A percentile compares a stretch with the other conserved stretches of the same genome.
phyloP scores from a whole-genome alignment of 331 rosid genomes.

The Quercus tomentella region DNA sequence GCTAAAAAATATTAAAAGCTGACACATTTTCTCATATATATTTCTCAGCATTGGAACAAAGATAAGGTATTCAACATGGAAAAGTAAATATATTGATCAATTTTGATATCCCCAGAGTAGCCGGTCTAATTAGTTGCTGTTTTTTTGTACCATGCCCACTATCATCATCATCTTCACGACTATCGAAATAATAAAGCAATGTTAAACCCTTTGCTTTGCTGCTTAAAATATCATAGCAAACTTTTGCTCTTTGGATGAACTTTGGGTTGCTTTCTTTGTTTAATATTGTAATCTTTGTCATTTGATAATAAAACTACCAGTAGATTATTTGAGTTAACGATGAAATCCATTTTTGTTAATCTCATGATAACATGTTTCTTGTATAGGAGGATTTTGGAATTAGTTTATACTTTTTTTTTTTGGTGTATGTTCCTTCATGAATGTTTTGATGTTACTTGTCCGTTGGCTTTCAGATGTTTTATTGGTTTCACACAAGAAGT shows the following conservation, averaged over 20 bases:
- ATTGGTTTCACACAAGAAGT: conserved; percentile 52
- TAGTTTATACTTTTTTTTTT: background rate
- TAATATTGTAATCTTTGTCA: background rate
- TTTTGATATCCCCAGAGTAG: background rate
- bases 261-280: background rate
- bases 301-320: background rate
- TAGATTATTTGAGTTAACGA: background rate
- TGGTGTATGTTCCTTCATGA: background rate
- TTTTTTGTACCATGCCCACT: background rate
- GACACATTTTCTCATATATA: background rate
- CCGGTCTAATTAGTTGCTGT: background rate
- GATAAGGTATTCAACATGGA: background rate
- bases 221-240: background rate
- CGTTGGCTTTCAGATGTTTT: conserved; percentile 48
- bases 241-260: background rate
- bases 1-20: too few species aligned
- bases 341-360: background rate
- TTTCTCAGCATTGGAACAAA: background rate
- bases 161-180: background rate
- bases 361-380: background rate
- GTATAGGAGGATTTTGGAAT: background rate
- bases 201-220: background rate
- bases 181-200: background rate
- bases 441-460: background rate
- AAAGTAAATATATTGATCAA: background rate